phyloP scores from a whole-genome alignment of 2,329 filamentous ascomycete genomes.

The Davidsoniella virescens region DNA sequence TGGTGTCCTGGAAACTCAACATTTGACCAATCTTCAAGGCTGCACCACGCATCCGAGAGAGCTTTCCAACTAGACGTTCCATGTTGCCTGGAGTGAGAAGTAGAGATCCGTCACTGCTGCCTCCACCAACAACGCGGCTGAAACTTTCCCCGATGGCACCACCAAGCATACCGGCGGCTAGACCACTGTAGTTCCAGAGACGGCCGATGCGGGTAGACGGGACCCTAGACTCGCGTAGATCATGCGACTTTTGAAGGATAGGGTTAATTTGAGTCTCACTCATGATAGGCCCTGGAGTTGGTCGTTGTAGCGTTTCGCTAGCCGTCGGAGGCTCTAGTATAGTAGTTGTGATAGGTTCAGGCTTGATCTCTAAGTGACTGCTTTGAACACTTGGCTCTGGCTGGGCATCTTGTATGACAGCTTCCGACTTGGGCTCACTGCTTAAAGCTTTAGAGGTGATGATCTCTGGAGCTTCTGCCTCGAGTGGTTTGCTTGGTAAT shows the following conservation, averaged over 20 bases:
- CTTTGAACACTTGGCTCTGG: conserved; percentile 18
- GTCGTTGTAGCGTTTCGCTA: background rate
- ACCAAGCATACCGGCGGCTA: conserved; percentile 89
- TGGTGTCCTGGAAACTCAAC: conserved; percentile 95
- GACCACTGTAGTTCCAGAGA: conserved; percentile 85
- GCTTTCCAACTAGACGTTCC: conserved; percentile 78
- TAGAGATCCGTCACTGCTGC: conserved; percentile 44
- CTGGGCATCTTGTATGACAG: conserved; percentile 19
- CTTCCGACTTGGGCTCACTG: background rate
- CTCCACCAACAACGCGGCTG: conserved; percentile 59
- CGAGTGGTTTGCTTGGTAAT: conserved; percentile 7
- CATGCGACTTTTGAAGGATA: conserved; percentile 31
- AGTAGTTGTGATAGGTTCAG: background rate
- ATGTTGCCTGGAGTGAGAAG: conserved; percentile 83
- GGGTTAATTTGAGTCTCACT: conserved; percentile 6
- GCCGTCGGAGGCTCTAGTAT: background rate
- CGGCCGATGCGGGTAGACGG: conserved; percentile 75
- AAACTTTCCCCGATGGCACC: conserved; percentile 77
- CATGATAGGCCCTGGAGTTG: background rate
- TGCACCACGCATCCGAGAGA: conserved; percentile 91
- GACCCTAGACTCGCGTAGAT: conserved; percentile 75
- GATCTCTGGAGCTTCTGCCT: background rate
- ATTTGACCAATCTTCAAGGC: conserved; percentile 96
- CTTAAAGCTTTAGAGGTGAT: background rate
- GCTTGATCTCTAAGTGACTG: conserved; percentile 22